Evolutionary conservation across 768 basidiomycete species (phyloP).

Genomic region (Porphyrellus cyaneotinctus): DNA sequence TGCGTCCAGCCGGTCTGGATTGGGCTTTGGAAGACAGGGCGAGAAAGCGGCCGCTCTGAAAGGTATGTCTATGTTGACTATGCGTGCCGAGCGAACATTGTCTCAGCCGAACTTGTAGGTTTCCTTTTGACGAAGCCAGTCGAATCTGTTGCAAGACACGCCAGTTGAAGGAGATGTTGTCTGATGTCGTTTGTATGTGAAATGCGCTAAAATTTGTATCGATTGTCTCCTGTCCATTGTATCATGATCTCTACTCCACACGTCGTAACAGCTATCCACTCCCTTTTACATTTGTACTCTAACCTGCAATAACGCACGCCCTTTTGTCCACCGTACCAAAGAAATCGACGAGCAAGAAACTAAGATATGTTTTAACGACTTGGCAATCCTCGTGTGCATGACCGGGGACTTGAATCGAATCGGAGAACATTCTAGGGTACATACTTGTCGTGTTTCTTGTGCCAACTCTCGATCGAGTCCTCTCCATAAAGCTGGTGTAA

Average conservation of each 20-base stretch:
- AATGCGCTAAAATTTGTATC: conserved; percentile 3
- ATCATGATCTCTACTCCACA: conserved; percentile 1
- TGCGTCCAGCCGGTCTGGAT: conserved; percentile 39
- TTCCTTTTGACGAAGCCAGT: conserved; percentile 55
- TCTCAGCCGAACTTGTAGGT: conserved; percentile 32
- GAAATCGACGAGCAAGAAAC: too few relatives aligned
- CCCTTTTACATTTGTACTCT: conserved; percentile 9
- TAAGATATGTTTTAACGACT: too few relatives aligned
- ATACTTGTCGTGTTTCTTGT: conserved; percentile 48
- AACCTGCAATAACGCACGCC: conserved; percentile 1
- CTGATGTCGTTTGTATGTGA: background rate
- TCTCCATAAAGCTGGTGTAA: conserved; percentile 42
- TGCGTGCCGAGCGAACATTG: background rate
- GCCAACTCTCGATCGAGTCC: conserved; percentile 55
- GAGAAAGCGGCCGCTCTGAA: conserved; percentile 72
- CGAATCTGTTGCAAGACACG: conserved; percentile 53
- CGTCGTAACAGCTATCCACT: conserved; percentile 5
- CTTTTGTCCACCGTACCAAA: background rate
- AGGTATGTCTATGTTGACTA: conserved; percentile 35
- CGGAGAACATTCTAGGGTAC: conserved; percentile 11
- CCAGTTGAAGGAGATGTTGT: conserved; percentile 1
- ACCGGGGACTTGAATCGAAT: too few relatives aligned
- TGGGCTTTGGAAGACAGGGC: conserved; percentile 78
- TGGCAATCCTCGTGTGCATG: too few relatives aligned
- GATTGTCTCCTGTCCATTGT: background rate